A percentile compares a stretch with the other conserved stretches of the same genome.
Evolutionary conservation across 2,329 filamentous ascomycete species (phyloP).

Genomic region (Trichothecium sympodiale): DNA sequence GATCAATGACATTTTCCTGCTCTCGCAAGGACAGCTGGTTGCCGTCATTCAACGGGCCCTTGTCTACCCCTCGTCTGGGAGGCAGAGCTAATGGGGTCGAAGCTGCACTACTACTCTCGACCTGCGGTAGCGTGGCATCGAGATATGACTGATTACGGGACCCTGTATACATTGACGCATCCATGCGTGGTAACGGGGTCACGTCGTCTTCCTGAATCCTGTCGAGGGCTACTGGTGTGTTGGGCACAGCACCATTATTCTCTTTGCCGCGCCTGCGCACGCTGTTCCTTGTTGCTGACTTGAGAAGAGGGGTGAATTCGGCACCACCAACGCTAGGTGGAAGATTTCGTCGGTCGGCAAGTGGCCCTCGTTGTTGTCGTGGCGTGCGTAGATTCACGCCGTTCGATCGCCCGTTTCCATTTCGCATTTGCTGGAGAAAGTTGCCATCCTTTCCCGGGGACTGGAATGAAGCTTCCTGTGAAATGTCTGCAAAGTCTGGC

Average conservation of each 20-base stretch:
- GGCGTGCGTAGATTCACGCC: conserved; percentile 60
- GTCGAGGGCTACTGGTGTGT: conserved; percentile 57
- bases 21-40: conserved; percentile 88
- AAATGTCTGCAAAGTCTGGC: conserved; percentile 66
- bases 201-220: conserved; percentile 61
- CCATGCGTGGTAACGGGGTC: conserved; percentile 62
- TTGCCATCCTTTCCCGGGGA: conserved; percentile 62
- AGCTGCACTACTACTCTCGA: conserved; percentile 67
- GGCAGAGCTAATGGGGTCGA: conserved; percentile 72
- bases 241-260: conserved; percentile 38
- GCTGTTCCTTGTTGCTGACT: conserved; percentile 64
- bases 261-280: conserved; percentile 54
- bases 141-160: conserved; percentile 54
- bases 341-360: conserved; percentile 62
- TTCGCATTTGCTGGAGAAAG: conserved; percentile 57
- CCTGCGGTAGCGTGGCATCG: conserved; percentile 63
- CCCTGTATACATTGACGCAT: conserved; percentile 59
- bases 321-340: conserved; percentile 52
- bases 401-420: conserved; percentile 43
- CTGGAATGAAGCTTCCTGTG: conserved; percentile 77
- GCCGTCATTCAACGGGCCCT: conserved; percentile 67
- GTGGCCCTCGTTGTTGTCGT: conserved; percentile 51
- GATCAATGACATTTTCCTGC: conserved; percentile 90
- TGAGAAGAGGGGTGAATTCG: conserved; percentile 92
- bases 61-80: conserved; percentile 42